Evolutionary conservation across 2,329 filamentous ascomycete genomes (phyloP).

Genomic region (Aspergillus pseudoterreus): DNA sequence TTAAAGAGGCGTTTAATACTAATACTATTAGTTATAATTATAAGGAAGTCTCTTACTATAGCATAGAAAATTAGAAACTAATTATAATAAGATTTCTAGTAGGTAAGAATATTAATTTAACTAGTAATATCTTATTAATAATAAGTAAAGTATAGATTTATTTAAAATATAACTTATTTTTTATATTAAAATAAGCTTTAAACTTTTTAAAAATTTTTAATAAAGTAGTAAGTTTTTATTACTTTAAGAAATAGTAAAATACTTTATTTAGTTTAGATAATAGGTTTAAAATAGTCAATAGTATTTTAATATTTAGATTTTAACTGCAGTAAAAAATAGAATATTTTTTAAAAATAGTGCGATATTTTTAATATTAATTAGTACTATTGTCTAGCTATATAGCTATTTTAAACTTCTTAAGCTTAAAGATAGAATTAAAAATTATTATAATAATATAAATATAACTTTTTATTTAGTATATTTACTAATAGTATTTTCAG

Average conservation of each 20-base stretch:
- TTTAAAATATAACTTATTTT: not conserved
- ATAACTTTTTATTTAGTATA: not conserved
- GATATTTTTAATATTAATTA: slow-evolving; percentile 1
- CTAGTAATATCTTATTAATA: not conserved
- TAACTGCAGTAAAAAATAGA: not conserved
- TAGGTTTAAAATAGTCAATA: not conserved
- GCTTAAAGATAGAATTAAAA: not conserved
- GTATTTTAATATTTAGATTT: not conserved
- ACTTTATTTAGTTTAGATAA: not conserved
- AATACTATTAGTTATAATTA: too few species aligned
- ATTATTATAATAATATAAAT: not conserved
- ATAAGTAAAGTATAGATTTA: not conserved
- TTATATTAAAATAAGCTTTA: not conserved
- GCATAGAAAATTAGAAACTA: too few species aligned
- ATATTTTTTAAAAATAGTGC: not conserved
- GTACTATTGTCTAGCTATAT: not conserved
- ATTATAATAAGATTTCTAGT: not conserved
- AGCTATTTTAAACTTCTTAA: not conserved
- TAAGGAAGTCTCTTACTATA: too few species aligned
- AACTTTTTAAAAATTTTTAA: not conserved
- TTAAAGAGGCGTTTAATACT: too few species aligned
- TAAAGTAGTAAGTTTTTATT: too few species aligned
- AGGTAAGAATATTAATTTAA: slow-evolving; percentile 2
- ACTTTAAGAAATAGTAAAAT: not conserved
- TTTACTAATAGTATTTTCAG: not conserved